Evolutionary conservation across 139 green algal genomes (phyloP).

Genomic region (Raphidocelis subcapitata): DNA sequence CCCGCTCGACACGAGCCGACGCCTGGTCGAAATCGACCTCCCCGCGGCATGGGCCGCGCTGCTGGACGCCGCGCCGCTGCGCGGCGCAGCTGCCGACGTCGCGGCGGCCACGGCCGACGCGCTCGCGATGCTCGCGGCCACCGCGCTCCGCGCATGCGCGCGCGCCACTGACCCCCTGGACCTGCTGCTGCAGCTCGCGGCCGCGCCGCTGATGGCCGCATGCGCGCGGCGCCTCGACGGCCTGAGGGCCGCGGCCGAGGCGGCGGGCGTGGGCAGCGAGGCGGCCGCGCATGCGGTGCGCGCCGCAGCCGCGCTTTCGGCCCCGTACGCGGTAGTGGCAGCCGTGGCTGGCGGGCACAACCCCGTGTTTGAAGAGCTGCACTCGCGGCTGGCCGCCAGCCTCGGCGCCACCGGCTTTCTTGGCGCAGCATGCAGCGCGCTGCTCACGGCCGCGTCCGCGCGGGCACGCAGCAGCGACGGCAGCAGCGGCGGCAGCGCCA

Average conservation of each 20-base stretch:
- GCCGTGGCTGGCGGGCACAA: constrained; percentile 12
- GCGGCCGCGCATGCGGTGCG: constrained; percentile 1
- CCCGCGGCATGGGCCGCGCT: constrained; percentile 8
- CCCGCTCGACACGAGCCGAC: constrained; percentile 18
- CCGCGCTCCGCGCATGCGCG: constrained; percentile 11
- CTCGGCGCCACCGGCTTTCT: constrained; percentile 17
- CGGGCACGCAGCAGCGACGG: neutral
- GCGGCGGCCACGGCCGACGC: neutral
- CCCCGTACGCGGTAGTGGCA: constrained; percentile 11
- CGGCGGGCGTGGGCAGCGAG: neutral
- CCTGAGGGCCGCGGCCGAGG: neutral
- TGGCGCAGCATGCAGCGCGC: neutral
- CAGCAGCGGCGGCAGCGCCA: constrained; percentile 5
- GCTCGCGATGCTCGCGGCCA: constrained; percentile 4
- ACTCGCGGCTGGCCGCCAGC: neutral
- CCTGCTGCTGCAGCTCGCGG: constrained; percentile 27
- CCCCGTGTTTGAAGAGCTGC: constrained; percentile 7
- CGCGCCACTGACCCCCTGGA: constrained; percentile 17
- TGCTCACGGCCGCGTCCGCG: neutral
- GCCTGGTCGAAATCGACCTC: constrained; percentile 19
- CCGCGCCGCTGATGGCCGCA: neutral
- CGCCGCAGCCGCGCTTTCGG: constrained; percentile 6
- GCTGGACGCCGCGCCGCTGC: constrained; percentile 1
- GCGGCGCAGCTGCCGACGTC: constrained; percentile 8
- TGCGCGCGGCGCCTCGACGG: constrained; percentile 6